Percentiles rank a stretch among this genome's conserved stretches.
Conservation (phyloP, 768 basidiomycete genomes). For the Xerocomus brunneocitrinus region DNA sequence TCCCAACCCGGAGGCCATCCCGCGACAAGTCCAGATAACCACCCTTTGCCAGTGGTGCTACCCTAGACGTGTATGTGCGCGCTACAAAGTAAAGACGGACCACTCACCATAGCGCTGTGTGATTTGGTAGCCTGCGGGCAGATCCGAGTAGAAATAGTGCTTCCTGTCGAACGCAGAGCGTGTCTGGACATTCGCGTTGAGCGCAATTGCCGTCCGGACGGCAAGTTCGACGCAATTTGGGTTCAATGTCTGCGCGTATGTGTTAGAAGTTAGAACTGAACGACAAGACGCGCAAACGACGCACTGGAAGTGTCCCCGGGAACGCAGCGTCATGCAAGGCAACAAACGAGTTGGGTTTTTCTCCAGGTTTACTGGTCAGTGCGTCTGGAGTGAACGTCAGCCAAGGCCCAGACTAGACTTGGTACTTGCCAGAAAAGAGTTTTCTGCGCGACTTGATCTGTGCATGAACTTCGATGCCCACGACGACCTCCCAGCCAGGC, state of each 20-base stretch:
- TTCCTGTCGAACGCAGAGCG: conserved; percentile 91
- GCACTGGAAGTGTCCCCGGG: conserved; percentile 88
- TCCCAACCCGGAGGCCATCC: conserved; percentile 52
- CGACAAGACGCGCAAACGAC: conserved; percentile 20
- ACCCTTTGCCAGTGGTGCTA: conserved; percentile 74
- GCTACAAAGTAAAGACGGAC: background rate
- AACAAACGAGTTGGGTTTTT: conserved; percentile 68
- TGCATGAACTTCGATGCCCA: conserved; percentile 95
- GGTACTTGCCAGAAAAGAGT: conserved; percentile 70
- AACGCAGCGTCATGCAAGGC: conserved; percentile 83
- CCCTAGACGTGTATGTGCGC: background rate
- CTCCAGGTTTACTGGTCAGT: conserved; percentile 40
- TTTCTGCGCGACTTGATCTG: conserved; percentile 87
- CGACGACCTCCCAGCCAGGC: conserved; percentile 86
- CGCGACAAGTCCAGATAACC: conserved; percentile 53
- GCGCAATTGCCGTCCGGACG: conserved; percentile 74
- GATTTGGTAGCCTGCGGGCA: conserved; percentile 94
- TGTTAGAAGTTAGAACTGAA: background rate
- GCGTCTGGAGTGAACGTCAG: conserved; percentile 30
- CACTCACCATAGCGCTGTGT: conserved; percentile 85
- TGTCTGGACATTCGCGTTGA: conserved; percentile 58
- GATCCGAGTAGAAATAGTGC: conserved; percentile 96
- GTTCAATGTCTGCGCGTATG: conserved; percentile 39
- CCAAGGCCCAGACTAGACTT: background rate
- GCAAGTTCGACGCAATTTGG: conserved; percentile 73